A percentile compares a stretch with the other conserved stretches of the same genome.
phyloP scores from a whole-genome alignment of 2,329 filamentous ascomycete species.

The Bipolaris zeicola region DNA sequence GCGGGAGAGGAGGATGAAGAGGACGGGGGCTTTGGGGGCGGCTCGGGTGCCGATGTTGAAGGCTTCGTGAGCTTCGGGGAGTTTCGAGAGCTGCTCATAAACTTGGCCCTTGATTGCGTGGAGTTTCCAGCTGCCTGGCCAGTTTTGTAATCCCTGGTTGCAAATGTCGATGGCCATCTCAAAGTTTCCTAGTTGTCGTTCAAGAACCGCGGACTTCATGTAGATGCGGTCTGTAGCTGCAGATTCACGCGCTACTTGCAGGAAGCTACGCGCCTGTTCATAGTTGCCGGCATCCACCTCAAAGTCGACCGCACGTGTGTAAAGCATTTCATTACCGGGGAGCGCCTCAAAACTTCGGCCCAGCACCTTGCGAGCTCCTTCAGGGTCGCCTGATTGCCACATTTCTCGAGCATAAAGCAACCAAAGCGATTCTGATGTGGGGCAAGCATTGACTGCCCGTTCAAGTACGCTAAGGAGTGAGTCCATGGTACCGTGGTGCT shows the following conservation, averaged over 20 bases:
- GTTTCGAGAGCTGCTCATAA: conserved; percentile 81
- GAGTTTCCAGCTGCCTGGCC: conserved; percentile 83
- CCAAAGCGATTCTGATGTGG: conserved; percentile 90
- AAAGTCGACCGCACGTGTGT: conserved; percentile 93
- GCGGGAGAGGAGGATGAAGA: conserved; percentile 88
- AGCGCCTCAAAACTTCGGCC: conserved; percentile 93
- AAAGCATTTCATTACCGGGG: conserved; percentile 96
- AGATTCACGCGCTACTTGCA: conserved; percentile 81
- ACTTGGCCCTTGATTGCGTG: conserved; percentile 99
- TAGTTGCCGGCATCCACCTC: conserved; percentile 87
- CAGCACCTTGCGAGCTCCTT: conserved; percentile 84
- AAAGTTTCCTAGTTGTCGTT: conserved; percentile 78
- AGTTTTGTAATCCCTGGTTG: conserved; percentile 83
- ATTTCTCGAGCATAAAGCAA: conserved; percentile 95
- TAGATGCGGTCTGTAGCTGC: conserved; percentile 95
- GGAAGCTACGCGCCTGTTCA: conserved; percentile 79
- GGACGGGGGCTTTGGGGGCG: conserved; percentile 78
- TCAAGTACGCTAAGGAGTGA: conserved; percentile 84
- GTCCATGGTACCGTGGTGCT: conserved; percentile 83
- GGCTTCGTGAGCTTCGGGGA: conserved; percentile 85
- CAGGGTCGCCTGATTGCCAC: conserved; percentile 84
- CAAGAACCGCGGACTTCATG: conserved; percentile 94
- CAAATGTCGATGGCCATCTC: conserved; percentile 86
- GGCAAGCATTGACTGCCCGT: conserved; percentile 92
- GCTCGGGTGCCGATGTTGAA: conserved; percentile 88